Evolutionary conservation across 352 stramenopile species (phyloP).

Genomic region (Globisporangium carolinianum): DNA sequence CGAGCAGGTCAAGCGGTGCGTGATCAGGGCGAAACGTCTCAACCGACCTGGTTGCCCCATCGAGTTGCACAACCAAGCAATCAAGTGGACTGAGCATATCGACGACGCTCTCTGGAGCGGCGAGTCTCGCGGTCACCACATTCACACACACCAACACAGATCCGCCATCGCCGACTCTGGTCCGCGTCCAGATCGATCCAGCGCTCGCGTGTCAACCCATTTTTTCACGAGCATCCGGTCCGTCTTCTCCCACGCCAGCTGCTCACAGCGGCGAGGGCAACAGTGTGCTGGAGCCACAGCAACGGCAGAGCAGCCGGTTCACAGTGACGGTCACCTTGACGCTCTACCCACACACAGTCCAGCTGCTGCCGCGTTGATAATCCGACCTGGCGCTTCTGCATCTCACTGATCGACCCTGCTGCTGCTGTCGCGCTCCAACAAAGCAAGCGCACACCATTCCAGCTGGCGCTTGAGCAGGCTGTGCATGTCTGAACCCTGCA

Average conservation of each 20-base stretch:
- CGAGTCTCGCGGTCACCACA: no score
- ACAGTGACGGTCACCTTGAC: no score
- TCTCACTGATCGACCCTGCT: background rate
- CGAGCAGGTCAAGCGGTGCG: no score
- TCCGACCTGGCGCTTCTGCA: slow-evolving; percentile 1
- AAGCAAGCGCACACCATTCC: background rate
- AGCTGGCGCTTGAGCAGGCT: background rate
- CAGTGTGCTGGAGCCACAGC: no score
- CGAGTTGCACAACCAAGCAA: background rate
- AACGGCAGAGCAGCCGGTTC: no score
- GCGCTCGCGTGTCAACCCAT: background rate
- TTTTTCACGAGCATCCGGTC: background rate
- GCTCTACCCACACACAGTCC: background rate
- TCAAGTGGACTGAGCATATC: background rate
- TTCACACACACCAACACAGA: background rate
- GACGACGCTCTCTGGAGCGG: no score
- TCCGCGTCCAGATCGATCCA: background rate
- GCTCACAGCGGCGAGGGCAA: background rate
- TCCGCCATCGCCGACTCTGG: background rate
- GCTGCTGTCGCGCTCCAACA: background rate
- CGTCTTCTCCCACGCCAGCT: background rate
- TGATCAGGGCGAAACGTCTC: no score
- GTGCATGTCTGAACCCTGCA: no score
- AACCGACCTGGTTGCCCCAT: no score
- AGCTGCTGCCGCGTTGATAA: background rate